phyloP scores from a whole-genome alignment of 108 stramenopile species.

The Schizochytrium sp. region DNA sequence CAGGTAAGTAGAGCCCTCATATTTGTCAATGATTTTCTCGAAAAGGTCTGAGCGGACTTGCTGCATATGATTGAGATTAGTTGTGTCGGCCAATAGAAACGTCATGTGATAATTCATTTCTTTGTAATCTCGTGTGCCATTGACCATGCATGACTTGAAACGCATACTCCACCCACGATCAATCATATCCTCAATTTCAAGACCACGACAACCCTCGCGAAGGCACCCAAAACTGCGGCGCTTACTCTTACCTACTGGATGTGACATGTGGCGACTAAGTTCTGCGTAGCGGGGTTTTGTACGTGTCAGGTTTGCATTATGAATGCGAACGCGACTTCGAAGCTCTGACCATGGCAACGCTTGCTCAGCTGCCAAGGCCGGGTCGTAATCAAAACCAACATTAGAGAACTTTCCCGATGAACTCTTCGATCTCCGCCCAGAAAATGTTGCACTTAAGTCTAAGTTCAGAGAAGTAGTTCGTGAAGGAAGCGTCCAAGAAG shows the following conservation, averaged over 20 bases:
- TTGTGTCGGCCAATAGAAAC: constrained; percentile 52
- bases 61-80: constrained; percentile 44
- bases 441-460: background rate
- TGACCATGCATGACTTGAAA: constrained; percentile 56
- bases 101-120: constrained; percentile 58
- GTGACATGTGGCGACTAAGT: background rate
- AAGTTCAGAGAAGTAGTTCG: background rate
- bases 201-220: constrained; percentile 53
- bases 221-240: constrained; percentile 41
- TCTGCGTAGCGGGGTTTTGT: background rate
- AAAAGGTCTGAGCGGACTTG: constrained; percentile 49
- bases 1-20: constrained; percentile 54
- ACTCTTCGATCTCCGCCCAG: background rate
- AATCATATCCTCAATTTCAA: constrained; percentile 58
- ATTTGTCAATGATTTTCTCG: constrained; percentile 43
- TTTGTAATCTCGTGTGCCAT: constrained; percentile 59
- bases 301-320: constrained; percentile 9
- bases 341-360: constrained; percentile 26
- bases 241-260: constrained; percentile 36
- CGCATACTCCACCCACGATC: constrained; percentile 60
- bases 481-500: background rate
- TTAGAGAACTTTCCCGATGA: constrained; percentile 32
- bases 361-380: background rate
- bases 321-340: background rate
- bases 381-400: constrained; percentile 49